These are phyloP conservation scores for Lyophyllum shimeji DNA, from an alignment of 768 basidiomycete genomes.

Conservation along the genomic window DNA sequence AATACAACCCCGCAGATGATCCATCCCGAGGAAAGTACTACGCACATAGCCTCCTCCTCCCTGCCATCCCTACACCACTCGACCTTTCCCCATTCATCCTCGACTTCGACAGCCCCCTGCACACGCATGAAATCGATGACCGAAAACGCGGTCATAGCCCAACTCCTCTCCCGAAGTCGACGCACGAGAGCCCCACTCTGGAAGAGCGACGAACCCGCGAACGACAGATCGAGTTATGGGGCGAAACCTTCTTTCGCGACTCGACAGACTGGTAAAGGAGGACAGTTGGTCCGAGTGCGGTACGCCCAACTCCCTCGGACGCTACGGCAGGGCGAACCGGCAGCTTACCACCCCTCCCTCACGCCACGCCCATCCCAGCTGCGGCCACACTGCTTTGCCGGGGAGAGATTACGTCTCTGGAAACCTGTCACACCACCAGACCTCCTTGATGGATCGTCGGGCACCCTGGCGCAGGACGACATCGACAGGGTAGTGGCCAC, in stretches of 20 bases:
- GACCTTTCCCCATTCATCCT: conserved; percentile 1
- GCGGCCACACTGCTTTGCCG: conserved; percentile 26
- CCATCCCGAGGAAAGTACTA: conserved; percentile 32
- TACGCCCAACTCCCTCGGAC: not conserved
- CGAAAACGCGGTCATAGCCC: too few species aligned
- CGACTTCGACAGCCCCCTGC: not conserved
- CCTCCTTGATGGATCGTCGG: too few species aligned
- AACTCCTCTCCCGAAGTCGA: too few species aligned
- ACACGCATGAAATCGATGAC: conserved; percentile 16
- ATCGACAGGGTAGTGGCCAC: not conserved
- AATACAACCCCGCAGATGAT: conserved; percentile 29
- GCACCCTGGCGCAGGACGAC: too few species aligned
- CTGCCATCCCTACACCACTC: not conserved
- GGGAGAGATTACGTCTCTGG: conserved; percentile 26
- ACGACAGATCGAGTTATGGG: too few species aligned
- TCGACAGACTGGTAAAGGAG: too few species aligned
- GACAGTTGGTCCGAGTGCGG: too few species aligned
- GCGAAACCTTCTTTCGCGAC: too few species aligned
- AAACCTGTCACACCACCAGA: conserved; percentile 8
- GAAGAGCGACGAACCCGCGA: too few species aligned
- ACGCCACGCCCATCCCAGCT: conserved; percentile 17
- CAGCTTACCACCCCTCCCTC: conserved; percentile 10
- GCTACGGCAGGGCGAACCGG: not conserved
- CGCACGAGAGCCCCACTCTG: too few species aligned
- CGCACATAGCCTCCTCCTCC: conserved; percentile 13